Conservation (phyloP, 345 rosid species). For the Ceriops zippeliana region DNA sequence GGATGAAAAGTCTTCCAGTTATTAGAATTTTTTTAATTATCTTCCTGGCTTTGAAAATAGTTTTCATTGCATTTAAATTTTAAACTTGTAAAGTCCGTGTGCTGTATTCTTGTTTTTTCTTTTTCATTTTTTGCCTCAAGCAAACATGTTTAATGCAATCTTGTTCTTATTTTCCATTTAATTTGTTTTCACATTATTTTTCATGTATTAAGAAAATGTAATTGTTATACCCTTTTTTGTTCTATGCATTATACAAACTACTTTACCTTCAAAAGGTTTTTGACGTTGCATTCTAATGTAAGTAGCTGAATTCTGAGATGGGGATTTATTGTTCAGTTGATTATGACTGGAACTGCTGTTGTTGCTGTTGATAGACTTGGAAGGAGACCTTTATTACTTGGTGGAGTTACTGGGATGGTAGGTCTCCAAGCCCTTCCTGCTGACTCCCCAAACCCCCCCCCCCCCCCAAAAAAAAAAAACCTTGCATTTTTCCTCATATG, state of each 20-base stretch:
- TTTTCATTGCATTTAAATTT: background rate
- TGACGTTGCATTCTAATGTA: background rate
- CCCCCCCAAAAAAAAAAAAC: no score
- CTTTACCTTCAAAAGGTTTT: conserved; percentile 7
- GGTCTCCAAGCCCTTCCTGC: background rate
- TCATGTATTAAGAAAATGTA: background rate
- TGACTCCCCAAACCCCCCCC: no score
- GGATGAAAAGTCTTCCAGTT: background rate
- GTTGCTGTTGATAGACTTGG: conserved; percentile 86
- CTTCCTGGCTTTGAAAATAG: background rate
- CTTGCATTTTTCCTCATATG: no score
- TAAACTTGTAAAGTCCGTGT: no score
- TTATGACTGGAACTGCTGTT: conserved; percentile 90
- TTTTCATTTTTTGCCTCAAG: no score
- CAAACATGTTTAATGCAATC: no score
- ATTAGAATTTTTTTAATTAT: background rate
- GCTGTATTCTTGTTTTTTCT: no score
- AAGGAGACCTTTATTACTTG: conserved; percentile 83
- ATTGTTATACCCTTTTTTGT: background rate
- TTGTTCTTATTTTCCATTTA: background rate
- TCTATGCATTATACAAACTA: background rate
- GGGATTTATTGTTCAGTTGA: conserved; percentile 45
- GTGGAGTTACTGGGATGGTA: conserved; percentile 93
- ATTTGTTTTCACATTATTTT: background rate
- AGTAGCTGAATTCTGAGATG: conserved; percentile 8